phyloP scores from a whole-genome alignment of 108 stramenopile genomes.

The Skeletonema costatum region DNA sequence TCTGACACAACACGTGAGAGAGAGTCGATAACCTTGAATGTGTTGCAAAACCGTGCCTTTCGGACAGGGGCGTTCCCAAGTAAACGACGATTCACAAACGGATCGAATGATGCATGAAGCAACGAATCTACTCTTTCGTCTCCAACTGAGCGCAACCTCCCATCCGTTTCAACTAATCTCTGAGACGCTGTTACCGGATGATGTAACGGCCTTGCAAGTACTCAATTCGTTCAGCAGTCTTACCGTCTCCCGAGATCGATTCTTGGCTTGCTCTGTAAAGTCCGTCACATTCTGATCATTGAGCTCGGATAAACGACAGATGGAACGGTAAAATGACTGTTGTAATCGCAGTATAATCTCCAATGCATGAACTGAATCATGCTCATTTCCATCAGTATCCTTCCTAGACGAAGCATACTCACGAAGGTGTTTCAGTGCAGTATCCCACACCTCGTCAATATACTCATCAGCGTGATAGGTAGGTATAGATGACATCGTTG shows the following conservation, averaged over 20 bases:
- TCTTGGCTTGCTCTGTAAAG: constrained; percentile 2
- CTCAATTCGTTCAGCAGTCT: constrained; percentile 3
- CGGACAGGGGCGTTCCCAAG: constrained; percentile 81
- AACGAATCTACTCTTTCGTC: constrained; percentile 4
- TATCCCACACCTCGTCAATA: constrained; percentile 21
- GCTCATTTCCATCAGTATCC: not conserved
- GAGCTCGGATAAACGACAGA: constrained; percentile 2
- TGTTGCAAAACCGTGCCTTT: constrained; percentile 48
- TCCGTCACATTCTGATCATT: constrained; percentile 17
- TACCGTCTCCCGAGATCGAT: constrained; percentile 24
- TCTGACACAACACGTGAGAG: constrained; percentile 51
- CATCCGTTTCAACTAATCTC: constrained; percentile 20
- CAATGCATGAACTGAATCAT: constrained; percentile 9
- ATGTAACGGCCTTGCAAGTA: not conserved
- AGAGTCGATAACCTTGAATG: constrained; percentile 37
- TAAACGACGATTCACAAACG: constrained; percentile 69
- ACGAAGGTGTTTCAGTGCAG: constrained; percentile 7
- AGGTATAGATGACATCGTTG: not conserved
- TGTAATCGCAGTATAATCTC: constrained; percentile 23
- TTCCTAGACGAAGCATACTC: constrained; percentile 7
- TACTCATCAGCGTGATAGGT: not conserved
- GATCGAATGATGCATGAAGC: constrained; percentile 62
- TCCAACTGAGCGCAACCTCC: constrained; percentile 4
- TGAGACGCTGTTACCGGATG: not conserved
- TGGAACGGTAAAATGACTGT: constrained; percentile 16